A percentile compares a stretch with the other conserved stretches of the same genome.
Evolutionary conservation across 371 early-diverging fungal genomes (phyloP).

Genomic region (Mucor velutinosus): DNA sequence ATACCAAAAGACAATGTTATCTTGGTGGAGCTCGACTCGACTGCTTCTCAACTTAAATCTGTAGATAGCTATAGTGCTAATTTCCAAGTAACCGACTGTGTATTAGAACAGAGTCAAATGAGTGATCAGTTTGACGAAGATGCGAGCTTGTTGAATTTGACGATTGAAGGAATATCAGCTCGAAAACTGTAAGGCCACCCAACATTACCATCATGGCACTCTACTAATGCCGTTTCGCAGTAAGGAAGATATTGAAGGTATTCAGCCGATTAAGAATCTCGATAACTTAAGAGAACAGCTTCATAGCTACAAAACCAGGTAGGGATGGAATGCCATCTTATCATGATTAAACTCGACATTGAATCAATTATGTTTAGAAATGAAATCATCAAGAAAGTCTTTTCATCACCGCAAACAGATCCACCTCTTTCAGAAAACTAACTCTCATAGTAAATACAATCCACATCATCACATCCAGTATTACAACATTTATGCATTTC

Average conservation of each 20-base stretch:
- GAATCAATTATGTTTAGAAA: not conserved
- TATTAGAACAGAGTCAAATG: constrained; percentile 42
- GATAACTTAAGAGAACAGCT: constrained; percentile 39
- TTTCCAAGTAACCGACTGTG: constrained; percentile 55
- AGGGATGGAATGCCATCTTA: not conserved
- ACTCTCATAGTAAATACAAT: not conserved
- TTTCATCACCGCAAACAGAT: constrained; percentile 1
- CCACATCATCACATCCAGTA: not conserved
- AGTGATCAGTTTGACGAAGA: constrained; percentile 42
- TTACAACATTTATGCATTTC: not conserved
- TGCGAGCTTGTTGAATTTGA: constrained; percentile 28
- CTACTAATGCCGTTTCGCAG: constrained; percentile 5
- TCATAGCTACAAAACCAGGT: constrained; percentile 34
- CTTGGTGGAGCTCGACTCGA: constrained; percentile 47
- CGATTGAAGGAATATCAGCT: constrained; percentile 48
- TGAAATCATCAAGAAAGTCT: constrained; percentile 3
- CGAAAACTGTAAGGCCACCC: constrained; percentile 31
- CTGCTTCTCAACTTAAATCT: constrained; percentile 34
- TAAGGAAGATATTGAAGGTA: constrained; percentile 31
- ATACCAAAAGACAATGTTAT: constrained; percentile 55
- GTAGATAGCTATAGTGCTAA: constrained; percentile 52
- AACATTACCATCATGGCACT: not conserved
- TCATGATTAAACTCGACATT: not conserved
- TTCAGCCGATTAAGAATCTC: constrained; percentile 31
- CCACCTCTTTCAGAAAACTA: not conserved